Percentiles rank a stretch among this genome's conserved stretches.
These are phyloP conservation scores for Aspergillus sp. DNA, from an alignment of 2,329 filamentous ascomycete genomes.

Conservation along the genomic window DNA sequence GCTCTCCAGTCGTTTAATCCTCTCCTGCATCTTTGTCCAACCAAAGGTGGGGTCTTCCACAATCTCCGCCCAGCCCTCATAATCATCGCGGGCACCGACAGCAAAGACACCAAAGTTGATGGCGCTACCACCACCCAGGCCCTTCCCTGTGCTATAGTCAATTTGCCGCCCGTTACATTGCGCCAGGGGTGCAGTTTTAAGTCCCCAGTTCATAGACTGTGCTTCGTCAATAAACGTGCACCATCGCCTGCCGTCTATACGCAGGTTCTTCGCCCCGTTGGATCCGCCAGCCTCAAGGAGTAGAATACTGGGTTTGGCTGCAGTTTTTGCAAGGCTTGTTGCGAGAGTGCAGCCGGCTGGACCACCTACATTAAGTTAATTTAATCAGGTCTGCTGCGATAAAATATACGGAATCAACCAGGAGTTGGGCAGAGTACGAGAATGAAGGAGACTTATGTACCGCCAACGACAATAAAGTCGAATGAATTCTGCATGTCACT, in stretches of 20 bases:
- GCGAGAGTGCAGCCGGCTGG: conserved; percentile 61
- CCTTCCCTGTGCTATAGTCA: conserved; percentile 52
- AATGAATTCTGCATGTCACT: no score
- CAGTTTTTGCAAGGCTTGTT: conserved; percentile 49
- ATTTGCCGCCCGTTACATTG: conserved; percentile 46
- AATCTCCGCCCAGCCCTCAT: conserved; percentile 59
- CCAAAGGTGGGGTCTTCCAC: conserved; percentile 56
- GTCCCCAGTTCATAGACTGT: conserved; percentile 53
- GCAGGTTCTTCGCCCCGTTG: conserved; percentile 49
- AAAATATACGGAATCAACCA: no score
- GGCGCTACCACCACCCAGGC: conserved; percentile 53
- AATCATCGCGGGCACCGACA: conserved; percentile 59
- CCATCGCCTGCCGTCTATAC: conserved; percentile 57
- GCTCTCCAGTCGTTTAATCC: conserved; percentile 56
- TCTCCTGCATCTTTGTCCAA: conserved; percentile 54
- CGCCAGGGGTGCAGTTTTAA: conserved; percentile 50
- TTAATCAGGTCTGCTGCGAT: background rate
- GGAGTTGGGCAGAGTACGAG: background rate
- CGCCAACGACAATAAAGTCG: conserved; percentile 1
- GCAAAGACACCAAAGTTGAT: conserved; percentile 59
- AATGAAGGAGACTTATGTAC: background rate
- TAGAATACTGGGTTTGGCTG: conserved; percentile 53
- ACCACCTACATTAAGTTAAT: conserved; percentile 45
- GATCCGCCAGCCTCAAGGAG: conserved; percentile 60
- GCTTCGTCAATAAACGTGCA: conserved; percentile 45